A percentile compares a stretch with the other conserved stretches of the same genome.
Conservation (phyloP, 2,329 filamentous ascomycete genomes). For the Fusarium devonianum region DNA sequence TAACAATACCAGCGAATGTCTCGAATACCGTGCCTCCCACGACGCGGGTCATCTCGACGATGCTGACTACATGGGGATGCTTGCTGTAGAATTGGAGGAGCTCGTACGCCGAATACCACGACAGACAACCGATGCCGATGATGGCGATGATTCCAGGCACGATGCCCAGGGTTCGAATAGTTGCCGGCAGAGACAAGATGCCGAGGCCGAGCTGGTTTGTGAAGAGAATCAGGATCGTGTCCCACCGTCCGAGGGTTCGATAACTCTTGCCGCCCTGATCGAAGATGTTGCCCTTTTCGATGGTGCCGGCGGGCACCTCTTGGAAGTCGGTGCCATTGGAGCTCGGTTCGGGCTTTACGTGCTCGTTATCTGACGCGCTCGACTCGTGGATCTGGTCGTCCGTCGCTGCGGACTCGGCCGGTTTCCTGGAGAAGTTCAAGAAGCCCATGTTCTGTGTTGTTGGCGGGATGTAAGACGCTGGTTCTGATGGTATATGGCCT, state of each 20-base stretch:
- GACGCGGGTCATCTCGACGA: conserved; percentile 71
- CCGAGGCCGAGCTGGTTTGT: conserved; percentile 43
- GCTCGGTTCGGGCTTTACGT: conserved; percentile 6
- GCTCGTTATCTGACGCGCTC: conserved; percentile 23
- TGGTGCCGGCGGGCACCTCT: conserved; percentile 18
- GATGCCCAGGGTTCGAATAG: conserved; percentile 70
- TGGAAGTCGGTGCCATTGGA: conserved; percentile 23
- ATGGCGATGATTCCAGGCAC: conserved; percentile 73
- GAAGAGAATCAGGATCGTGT: conserved; percentile 38
- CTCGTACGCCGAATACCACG: conserved; percentile 62
- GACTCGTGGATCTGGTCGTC: conserved; percentile 14
- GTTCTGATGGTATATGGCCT: background rate
- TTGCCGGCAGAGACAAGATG: conserved; percentile 72
- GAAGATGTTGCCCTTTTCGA: conserved; percentile 37
- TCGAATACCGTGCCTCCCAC: conserved; percentile 44
- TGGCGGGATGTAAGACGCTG: background rate
- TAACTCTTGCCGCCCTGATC: conserved; percentile 40
- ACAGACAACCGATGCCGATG: conserved; percentile 67
- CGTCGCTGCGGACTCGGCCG: conserved; percentile 1
- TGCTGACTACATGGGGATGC: conserved; percentile 72
- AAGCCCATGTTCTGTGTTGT: conserved; percentile 20
- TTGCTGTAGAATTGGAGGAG: conserved; percentile 71
- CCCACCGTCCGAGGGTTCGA: conserved; percentile 38
- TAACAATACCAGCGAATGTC: conserved; percentile 27
- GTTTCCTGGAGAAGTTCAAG: conserved; percentile 28